Evolutionary conservation across 306 rosid genomes (phyloP).

Genomic region (Rubus parviflorus): DNA sequence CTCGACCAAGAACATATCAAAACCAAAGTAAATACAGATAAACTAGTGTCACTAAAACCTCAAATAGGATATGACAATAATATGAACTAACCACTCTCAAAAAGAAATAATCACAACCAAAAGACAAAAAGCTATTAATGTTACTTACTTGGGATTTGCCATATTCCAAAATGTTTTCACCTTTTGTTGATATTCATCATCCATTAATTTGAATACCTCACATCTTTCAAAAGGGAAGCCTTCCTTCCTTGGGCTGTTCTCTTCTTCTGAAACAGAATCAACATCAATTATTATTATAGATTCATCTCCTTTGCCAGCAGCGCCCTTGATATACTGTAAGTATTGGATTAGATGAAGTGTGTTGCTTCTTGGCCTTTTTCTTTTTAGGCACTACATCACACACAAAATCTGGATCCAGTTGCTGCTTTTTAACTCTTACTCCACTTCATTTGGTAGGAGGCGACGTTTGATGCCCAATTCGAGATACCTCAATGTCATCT

Average conservation of each 20-base stretch:
- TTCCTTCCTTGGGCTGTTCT: neutral
- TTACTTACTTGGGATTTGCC: neutral
- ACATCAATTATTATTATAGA: neutral
- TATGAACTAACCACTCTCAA: too few species aligned
- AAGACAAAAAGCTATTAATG: neutral
- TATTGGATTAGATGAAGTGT: neutral
- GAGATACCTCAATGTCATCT: neutral
- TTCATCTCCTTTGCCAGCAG: neutral
- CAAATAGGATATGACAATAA: too few species aligned
- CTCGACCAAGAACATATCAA: too few species aligned
- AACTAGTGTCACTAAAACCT: too few species aligned
- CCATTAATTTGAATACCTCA: conserved; percentile 6
- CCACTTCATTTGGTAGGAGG: neutral
- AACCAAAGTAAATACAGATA: too few species aligned
- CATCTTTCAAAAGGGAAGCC: neutral
- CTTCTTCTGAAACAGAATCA: neutral
- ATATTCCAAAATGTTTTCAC: neutral
- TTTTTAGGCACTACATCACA: neutral
- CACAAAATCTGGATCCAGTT: neutral
- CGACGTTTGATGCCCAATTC: neutral
- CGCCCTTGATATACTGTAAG: neutral
- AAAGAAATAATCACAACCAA: too few species aligned
- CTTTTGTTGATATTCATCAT: neutral
- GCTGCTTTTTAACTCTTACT: neutral
- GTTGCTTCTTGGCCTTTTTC: neutral